Evolutionary conservation across 2,329 filamentous ascomycete species (phyloP).

Genomic region (Nemania sp.): DNA sequence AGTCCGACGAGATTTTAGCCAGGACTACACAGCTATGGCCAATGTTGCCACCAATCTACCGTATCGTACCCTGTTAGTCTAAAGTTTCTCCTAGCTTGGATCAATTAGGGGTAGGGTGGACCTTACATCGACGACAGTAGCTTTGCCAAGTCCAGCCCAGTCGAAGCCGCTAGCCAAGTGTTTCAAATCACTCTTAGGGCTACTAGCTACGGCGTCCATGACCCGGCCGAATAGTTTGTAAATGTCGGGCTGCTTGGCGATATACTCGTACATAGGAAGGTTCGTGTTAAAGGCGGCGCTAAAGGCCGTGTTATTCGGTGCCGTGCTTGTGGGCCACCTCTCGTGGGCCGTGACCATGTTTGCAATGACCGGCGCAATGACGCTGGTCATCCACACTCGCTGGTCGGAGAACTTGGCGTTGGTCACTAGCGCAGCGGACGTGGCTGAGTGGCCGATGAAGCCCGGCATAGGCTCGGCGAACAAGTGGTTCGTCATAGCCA

Average conservation of each 20-base stretch:
- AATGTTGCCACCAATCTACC: slow-evolving; percentile 2
- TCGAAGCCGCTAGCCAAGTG: slow-evolving; percentile 5
- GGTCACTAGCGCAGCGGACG: not conserved
- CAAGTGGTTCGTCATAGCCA: slow-evolving; percentile 4
- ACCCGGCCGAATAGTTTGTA: not conserved
- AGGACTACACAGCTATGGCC: not conserved
- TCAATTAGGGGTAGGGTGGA: not conserved
- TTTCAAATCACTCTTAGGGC: slow-evolving; percentile 1
- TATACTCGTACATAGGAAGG: not conserved
- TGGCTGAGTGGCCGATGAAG: slow-evolving; percentile 5
- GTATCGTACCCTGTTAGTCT: not conserved
- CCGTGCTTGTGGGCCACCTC: slow-evolving; percentile 3
- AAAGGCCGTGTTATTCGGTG: slow-evolving; percentile 5
- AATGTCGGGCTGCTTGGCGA: not conserved
- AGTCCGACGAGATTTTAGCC: not conserved
- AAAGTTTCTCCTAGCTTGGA: not conserved
- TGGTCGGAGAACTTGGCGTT: not conserved
- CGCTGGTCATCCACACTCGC: not conserved
- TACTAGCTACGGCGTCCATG: slow-evolving; percentile 1
- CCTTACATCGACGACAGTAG: not conserved
- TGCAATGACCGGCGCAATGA: not conserved
- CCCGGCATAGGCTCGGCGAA: slow-evolving; percentile 1
- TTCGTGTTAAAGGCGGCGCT: slow-evolving; percentile 6
- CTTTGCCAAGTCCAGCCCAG: slow-evolving; percentile 3
- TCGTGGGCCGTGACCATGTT: slow-evolving; percentile 5